Base-by-base conservation (phyloP, 2,329 filamentous ascomycete species). In the Colletotrichum sp. region DNA sequence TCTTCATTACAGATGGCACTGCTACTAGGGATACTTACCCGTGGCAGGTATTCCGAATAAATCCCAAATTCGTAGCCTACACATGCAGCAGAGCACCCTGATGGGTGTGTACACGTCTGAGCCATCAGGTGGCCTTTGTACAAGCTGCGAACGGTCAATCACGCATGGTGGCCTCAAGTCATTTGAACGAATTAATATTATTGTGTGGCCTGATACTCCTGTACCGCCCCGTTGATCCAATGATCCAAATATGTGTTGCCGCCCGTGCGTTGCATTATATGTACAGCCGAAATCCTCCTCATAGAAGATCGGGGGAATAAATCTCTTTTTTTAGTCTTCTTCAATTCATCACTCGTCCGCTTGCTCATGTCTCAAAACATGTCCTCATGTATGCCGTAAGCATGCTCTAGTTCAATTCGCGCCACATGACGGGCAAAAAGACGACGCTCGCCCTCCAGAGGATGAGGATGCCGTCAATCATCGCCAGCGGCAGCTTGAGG, bases 391-490 rank as follows among this genome's bases (percentile, higher is more conserved):
- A 52, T 48, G 26, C 15, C 22, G 48, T 48, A 24, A 24, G 30
- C 32, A 28, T 13, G 18, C 62, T 75, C 48, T 71, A 83, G 48
- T 79, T 71, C 71, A 93, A 80, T 86, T 98, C 95, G 39, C 90
- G 90, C 83, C 92, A 92, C 82, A 98, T 92, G 80, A 96, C 95
- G 5, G 96, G 96, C 79, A 97, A 88, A 81, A 98, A 96, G 16
- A 98, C 95, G 66, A 93, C 87, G 80, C 93, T 95, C 0, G 96
- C 96, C 79, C 93, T 97, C 89, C 91, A 96, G 74, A 98, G 92
- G 67, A 98, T 92, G 78, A 93, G 84, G 6, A 95, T 81, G 34
- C 92, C 92, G 81, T 94, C 91, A 64, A 94, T 85, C 5, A 95
- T 77, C 12, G 93, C 89, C 15, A 95, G 76, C 0, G 95, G 94